phyloP scores from a whole-genome alignment of 2,329 filamentous ascomycete species.

The Immersiporthe knoxdaviesiana region DNA sequence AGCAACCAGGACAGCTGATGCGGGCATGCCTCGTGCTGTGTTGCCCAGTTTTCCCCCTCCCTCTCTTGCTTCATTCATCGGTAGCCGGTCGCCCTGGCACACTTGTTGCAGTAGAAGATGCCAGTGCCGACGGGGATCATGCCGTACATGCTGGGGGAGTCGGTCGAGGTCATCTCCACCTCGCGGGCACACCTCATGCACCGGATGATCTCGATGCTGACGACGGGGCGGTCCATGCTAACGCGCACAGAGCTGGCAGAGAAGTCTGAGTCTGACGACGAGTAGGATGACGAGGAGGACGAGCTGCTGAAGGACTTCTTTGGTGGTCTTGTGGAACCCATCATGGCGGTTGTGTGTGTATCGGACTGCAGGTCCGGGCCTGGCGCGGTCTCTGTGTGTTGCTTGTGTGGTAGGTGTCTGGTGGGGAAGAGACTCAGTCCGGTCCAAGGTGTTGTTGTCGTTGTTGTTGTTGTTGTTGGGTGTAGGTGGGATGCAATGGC shows the following conservation, averaged over 20 bases:
- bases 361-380: constrained; percentile 10
- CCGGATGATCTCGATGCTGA: constrained; percentile 62
- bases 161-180: constrained; percentile 63
- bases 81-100: constrained; percentile 67
- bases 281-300: constrained; percentile 45
- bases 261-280: constrained; percentile 47
- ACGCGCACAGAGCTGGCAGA: constrained; percentile 44
- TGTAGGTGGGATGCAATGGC: not conserved
- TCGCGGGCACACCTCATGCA: constrained; percentile 65
- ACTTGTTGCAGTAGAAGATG: constrained; percentile 68
- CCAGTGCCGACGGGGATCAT: constrained; percentile 69
- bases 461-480: too few relatives aligned
- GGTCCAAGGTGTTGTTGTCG: not conserved
- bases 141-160: constrained; percentile 60
- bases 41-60: not conserved
- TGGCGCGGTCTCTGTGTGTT: not conserved
- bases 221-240: constrained; percentile 57
- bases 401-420: not conserved
- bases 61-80: constrained; percentile 46
- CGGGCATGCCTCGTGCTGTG: not conserved
- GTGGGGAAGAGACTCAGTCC: not conserved
- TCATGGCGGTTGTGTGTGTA: constrained; percentile 28
- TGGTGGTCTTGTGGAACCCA: constrained; percentile 41
- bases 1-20: not conserved
- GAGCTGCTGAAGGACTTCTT: constrained; percentile 44